These are phyloP conservation scores for Yarrowia sp. DNA, from an alignment of 805 yeast species.

Conservation along the genomic window DNA sequence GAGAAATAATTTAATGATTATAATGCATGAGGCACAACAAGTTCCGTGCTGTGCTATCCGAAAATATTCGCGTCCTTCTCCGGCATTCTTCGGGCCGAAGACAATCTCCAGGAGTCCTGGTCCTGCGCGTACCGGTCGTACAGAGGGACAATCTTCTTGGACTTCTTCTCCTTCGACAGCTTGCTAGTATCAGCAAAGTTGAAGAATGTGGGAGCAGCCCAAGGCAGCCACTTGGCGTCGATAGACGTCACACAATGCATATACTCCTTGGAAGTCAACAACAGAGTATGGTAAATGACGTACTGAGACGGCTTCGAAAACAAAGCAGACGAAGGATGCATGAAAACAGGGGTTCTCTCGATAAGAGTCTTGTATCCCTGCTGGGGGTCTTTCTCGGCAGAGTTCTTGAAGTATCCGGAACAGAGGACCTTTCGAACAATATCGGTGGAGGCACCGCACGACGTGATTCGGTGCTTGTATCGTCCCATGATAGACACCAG, in stretches of 20 bases:
- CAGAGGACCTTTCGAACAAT: slow-evolving; percentile 54
- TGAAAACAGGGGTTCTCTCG: slow-evolving; percentile 50
- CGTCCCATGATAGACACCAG: slow-evolving; percentile 49
- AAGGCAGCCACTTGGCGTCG: slow-evolving; percentile 70
- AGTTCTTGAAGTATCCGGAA: slow-evolving; percentile 67
- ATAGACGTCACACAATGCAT: slow-evolving; percentile 72
- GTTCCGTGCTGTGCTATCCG: too few relatives aligned
- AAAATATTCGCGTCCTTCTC: slow-evolving; percentile 24
- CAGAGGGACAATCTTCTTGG: slow-evolving; percentile 71
- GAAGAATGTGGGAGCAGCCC: slow-evolving; percentile 76
- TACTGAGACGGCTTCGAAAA: slow-evolving; percentile 73
- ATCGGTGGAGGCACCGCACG: slow-evolving; percentile 39
- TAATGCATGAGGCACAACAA: not conserved
- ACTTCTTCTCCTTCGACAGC: slow-evolving; percentile 51
- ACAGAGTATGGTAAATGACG: slow-evolving; percentile 77
- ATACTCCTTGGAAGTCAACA: slow-evolving; percentile 81
- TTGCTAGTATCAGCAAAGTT: slow-evolving; percentile 54
- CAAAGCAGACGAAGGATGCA: slow-evolving; percentile 84
- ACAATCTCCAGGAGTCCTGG: slow-evolving; percentile 75
- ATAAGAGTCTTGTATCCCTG: slow-evolving; percentile 45
- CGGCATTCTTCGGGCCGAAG: slow-evolving; percentile 40
- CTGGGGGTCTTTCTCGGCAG: slow-evolving; percentile 64
- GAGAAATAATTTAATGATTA: not conserved
- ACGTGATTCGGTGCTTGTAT: slow-evolving; percentile 36
- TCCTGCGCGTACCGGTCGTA: slow-evolving; percentile 57